These are phyloP conservation scores for Neophaeococcomyces mojaviensis DNA, from an alignment of 2,329 filamentous ascomycete species.

Conservation along the genomic window DNA sequence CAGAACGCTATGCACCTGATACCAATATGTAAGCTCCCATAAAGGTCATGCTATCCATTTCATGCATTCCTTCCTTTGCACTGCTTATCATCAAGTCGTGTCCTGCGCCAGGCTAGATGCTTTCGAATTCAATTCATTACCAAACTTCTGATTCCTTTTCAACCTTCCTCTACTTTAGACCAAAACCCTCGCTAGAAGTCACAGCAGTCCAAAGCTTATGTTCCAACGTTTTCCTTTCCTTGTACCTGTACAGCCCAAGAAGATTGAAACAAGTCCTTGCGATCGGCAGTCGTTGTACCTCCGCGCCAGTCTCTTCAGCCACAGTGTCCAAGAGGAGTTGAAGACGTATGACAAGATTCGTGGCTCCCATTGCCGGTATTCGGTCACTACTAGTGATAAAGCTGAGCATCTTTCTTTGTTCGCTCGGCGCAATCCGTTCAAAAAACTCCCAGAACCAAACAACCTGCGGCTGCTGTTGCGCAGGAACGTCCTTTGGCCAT, in stretches of 20 bases:
- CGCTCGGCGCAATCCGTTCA: constrained; percentile 52
- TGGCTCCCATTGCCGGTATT: constrained; percentile 79
- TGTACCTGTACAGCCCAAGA: constrained; percentile 68
- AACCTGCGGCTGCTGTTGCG: constrained; percentile 59
- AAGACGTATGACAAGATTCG: constrained; percentile 61
- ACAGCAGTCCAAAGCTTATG: constrained; percentile 75
- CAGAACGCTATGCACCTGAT: neutral
- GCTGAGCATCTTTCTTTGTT: constrained; percentile 70
- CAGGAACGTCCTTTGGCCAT: constrained; percentile 50
- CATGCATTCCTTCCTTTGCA: neutral
- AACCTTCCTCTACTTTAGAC: constrained; percentile 55
- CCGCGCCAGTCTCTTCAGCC: constrained; percentile 26
- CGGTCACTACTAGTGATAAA: constrained; percentile 89
- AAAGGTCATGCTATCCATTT: neutral
- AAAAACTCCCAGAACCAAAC: constrained; percentile 88
- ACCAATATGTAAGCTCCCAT: neutral
- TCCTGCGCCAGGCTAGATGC: neutral
- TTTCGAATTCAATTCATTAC: neutral
- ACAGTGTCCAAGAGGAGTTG: constrained; percentile 17
- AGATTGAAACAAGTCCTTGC: constrained; percentile 90
- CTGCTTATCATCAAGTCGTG: neutral
- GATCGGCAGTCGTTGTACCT: constrained; percentile 68
- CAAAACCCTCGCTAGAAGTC: constrained; percentile 86
- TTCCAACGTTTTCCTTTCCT: constrained; percentile 59
- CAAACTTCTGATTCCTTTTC: neutral